Evolutionary conservation across 2,329 filamentous ascomycete species (phyloP).

Genomic region (Bertia moriformis): DNA sequence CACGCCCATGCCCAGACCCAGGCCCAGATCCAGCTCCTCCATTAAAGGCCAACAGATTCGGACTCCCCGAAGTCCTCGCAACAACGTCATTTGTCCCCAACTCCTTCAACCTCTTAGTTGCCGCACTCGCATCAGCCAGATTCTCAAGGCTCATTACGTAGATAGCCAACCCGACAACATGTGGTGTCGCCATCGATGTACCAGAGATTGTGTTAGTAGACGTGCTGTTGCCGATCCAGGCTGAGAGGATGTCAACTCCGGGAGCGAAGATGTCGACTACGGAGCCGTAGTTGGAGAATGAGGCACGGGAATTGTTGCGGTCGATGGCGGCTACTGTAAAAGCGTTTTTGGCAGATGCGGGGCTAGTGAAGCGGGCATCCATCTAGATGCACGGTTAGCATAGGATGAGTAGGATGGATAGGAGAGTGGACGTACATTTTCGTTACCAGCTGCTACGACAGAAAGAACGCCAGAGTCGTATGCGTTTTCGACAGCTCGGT

Average conservation of each 20-base stretch:
- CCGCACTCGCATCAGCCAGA: constrained; percentile 8
- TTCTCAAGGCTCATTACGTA: constrained; percentile 35
- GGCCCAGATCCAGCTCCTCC: neutral
- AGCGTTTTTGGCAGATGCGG: constrained; percentile 29
- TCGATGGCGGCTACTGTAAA: constrained; percentile 37
- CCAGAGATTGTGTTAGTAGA: constrained; percentile 34
- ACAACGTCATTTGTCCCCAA: neutral
- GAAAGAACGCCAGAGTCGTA: constrained; percentile 25
- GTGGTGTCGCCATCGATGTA: constrained; percentile 48
- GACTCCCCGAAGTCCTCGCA: neutral
- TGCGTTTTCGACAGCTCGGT: constrained; percentile 31
- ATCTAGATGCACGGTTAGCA: neutral
- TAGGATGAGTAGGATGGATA: neutral
- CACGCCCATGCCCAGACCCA: too few species aligned
- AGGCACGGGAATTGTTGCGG: constrained; percentile 17
- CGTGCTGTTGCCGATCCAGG: constrained; percentile 25
- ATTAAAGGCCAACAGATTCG: neutral
- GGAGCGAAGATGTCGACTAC: constrained; percentile 35
- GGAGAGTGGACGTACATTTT: too few species aligned
- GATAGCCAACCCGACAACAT: constrained; percentile 44
- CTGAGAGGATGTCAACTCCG: constrained; percentile 26
- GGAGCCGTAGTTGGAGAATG: constrained; percentile 34
- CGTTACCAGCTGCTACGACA: constrained; percentile 39
- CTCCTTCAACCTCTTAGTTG: neutral
- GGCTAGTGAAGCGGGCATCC: constrained; percentile 21